Conservation (phyloP, 208 protist species). For the Trypanosoma lewisi region DNA sequence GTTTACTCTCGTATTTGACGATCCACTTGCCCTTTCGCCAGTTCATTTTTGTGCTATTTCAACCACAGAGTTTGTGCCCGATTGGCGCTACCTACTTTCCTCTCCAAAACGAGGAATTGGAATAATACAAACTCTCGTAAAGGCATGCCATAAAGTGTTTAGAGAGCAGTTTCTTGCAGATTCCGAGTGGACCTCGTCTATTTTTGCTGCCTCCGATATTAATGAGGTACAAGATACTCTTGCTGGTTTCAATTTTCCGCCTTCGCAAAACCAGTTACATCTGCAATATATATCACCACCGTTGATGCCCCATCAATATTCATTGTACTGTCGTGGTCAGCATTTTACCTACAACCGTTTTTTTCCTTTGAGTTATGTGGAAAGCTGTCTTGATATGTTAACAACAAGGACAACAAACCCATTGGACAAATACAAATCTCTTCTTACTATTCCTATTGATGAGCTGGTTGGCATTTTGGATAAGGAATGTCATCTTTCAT, state of each 20-base stretch:
- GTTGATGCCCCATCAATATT: slow-evolving; percentile 73
- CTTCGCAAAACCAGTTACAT: slow-evolving; percentile 82
- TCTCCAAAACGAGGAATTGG: slow-evolving; percentile 5
- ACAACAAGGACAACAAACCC: background rate
- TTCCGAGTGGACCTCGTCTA: slow-evolving; percentile 2
- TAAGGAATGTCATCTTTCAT: slow-evolving; percentile 35
- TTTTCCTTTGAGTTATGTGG: slow-evolving; percentile 63
- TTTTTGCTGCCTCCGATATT: slow-evolving; percentile 1
- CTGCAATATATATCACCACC: slow-evolving; percentile 69
- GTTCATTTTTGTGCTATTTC: slow-evolving; percentile 20
- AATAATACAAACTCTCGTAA: slow-evolving; percentile 7
- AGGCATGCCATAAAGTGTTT: slow-evolving; percentile 15
- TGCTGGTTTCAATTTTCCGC: slow-evolving; percentile 71
- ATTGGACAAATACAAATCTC: slow-evolving; percentile 14
- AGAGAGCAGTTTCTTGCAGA: slow-evolving; percentile 15
- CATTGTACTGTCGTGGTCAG: slow-evolving; percentile 40
- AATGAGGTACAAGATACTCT: slow-evolving; percentile 2
- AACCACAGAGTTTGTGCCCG: slow-evolving; percentile 12
- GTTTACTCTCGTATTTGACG: slow-evolving; percentile 17
- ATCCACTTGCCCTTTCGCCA: slow-evolving; percentile 14
- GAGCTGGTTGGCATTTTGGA: slow-evolving; percentile 29
- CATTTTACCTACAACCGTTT: slow-evolving; percentile 73
- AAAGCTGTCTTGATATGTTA: slow-evolving; percentile 27
- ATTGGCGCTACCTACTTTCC: slow-evolving; percentile 15
- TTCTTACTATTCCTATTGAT: slow-evolving; percentile 31